Evolutionary conservation across 1,284 basidiomycete genomes (phyloP).

Genomic region (Trichosporon inkin): DNA sequence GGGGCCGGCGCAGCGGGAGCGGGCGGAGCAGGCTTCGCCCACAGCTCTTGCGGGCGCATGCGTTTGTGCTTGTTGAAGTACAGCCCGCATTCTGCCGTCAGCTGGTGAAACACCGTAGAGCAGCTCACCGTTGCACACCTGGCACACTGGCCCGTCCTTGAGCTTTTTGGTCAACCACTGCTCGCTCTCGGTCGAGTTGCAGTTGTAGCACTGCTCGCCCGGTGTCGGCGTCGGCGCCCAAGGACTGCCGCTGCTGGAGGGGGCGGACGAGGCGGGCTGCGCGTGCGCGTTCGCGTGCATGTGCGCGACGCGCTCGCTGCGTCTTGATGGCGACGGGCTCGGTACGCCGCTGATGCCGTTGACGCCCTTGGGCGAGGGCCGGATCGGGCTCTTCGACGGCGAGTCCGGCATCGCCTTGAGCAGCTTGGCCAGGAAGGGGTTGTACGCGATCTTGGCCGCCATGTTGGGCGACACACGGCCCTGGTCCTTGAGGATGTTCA

Average conservation of each 20-base stretch:
- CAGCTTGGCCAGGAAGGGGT: conserved; percentile 38
- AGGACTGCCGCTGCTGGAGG: background rate
- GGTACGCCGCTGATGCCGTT: conserved; percentile 2
- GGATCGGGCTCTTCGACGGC: background rate
- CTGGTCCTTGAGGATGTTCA: conserved; percentile 38
- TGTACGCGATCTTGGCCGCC: conserved; percentile 37
- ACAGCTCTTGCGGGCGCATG: conserved; percentile 46
- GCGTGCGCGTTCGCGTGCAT: background rate
- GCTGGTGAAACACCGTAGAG: background rate
- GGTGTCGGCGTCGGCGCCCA: conserved; percentile 6
- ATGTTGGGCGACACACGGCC: conserved; percentile 43
- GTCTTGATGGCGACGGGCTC: background rate
- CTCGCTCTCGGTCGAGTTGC: conserved; percentile 35
- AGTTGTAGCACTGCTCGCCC: conserved; percentile 37
- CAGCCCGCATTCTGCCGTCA: conserved; percentile 38
- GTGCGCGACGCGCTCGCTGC: background rate
- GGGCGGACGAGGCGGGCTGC: background rate
- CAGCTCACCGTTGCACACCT: conserved; percentile 46
- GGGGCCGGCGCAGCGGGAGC: background rate
- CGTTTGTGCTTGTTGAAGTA: conserved; percentile 47
- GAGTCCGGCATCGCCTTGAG: conserved; percentile 37
- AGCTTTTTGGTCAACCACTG: conserved; percentile 43
- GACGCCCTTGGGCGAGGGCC: background rate
- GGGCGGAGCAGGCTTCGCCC: conserved; percentile 22
- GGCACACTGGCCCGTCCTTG: conserved; percentile 37